Evolutionary conservation across 768 basidiomycete species (phyloP).

Genomic region (Hysterangium stoloniferum): DNA sequence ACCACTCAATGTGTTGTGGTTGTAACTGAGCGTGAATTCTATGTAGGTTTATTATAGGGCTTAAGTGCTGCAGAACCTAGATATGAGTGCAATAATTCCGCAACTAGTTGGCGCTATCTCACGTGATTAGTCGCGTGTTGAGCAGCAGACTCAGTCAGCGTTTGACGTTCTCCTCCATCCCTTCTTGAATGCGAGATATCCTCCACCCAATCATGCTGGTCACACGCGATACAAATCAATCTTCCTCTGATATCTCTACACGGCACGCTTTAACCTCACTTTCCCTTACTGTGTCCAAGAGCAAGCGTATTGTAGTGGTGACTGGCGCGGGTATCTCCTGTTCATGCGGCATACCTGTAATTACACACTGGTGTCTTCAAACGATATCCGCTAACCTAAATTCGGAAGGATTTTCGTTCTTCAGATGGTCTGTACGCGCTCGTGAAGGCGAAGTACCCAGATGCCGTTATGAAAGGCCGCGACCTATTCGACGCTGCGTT

Average conservation of each 20-base stretch:
- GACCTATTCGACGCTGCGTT: slow-evolving; percentile 93
- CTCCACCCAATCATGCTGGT: slow-evolving; percentile 44
- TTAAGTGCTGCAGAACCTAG: no score
- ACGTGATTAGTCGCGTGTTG: no score
- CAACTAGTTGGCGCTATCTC: no score
- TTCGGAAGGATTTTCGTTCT: slow-evolving; percentile 85
- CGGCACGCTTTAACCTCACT: slow-evolving; percentile 59
- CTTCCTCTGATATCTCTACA: slow-evolving; percentile 39
- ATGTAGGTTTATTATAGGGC: no score
- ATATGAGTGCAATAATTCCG: no score
- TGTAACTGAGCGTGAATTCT: no score
- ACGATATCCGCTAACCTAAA: not conserved
- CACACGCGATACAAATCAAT: slow-evolving; percentile 46
- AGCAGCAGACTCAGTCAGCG: no score
- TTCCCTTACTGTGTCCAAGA: slow-evolving; percentile 72
- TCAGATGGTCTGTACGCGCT: slow-evolving; percentile 88
- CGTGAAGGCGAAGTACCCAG: slow-evolving; percentile 78
- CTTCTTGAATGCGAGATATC: no score
- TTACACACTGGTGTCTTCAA: not conserved
- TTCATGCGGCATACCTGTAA: slow-evolving; percentile 93
- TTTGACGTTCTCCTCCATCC: no score
- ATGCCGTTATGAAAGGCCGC: slow-evolving; percentile 80
- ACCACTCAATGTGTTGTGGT: no score
- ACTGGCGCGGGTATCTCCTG: slow-evolving; percentile 96
- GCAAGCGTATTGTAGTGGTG: slow-evolving; percentile 82